These are phyloP conservation scores for Lactifluus echinatus DNA, from an alignment of 768 basidiomycete species.

Conservation along the genomic window DNA sequence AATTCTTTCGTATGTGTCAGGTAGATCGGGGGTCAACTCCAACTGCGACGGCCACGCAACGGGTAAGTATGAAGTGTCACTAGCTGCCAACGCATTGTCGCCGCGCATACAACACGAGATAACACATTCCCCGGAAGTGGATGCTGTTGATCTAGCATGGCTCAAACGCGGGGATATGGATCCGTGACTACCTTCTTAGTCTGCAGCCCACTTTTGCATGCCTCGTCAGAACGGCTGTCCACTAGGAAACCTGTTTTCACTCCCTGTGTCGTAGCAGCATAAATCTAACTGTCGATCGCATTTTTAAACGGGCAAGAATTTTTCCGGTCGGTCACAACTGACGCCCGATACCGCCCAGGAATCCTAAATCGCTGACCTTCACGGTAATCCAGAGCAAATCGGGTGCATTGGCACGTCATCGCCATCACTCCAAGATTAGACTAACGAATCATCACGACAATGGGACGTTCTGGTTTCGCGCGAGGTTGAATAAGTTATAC, in stretches of 20 bases:
- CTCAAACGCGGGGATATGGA: slow-evolving; percentile 13
- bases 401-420: neutral
- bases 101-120: neutral
- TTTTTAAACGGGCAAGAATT: no score
- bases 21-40: neutral
- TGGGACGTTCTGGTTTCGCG: neutral
- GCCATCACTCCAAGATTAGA: neutral
- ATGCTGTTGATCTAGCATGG: slow-evolving; percentile 32
- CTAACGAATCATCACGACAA: neutral
- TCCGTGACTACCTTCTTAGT: neutral
- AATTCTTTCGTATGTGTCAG: slow-evolving; percentile 28
- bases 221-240: neutral
- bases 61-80: slow-evolving; percentile 27
- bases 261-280: no score
- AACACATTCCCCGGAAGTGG: slow-evolving; percentile 21
- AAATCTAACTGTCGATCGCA: no score
- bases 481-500: slow-evolving; percentile 1
- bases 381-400: no score
- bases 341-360: neutral
- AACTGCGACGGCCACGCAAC: neutral
- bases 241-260: neutral
- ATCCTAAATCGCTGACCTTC: neutral
- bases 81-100: slow-evolving; percentile 28
- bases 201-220: neutral
- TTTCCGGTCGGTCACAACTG: neutral